Evolutionary conservation across 2,329 filamentous ascomycete genomes (phyloP).

Genomic region (Paecilomyces fulvus): DNA sequence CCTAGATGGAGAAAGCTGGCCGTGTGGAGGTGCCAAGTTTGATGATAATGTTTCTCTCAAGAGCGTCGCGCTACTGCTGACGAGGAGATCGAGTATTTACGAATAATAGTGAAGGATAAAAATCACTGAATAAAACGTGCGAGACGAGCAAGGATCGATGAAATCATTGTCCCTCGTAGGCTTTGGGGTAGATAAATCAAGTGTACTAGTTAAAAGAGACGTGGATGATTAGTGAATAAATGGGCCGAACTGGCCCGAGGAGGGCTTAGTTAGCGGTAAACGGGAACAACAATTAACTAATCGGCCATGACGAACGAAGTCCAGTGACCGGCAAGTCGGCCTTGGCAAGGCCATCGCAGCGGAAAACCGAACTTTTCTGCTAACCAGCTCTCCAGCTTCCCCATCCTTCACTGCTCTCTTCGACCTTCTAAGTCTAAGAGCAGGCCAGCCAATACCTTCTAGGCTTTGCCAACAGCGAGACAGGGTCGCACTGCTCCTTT

Average conservation of each 20-base stretch:
- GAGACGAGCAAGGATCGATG: conserved; percentile 1
- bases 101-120: neutral
- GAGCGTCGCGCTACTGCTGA: neutral
- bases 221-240: neutral
- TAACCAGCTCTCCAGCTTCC: conserved; percentile 14
- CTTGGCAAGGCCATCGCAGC: conserved; percentile 6
- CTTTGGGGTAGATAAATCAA: conserved; percentile 4
- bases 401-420: neutral
- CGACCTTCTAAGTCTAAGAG: conserved; percentile 9
- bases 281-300: conserved; percentile 2
- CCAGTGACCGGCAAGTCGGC: conserved; percentile 14
- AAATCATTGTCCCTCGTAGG: neutral
- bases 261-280: neutral
- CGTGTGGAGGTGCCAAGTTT: neutral
- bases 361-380: conserved; percentile 28
- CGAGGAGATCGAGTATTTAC: neutral
- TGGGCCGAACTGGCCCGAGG: neutral
- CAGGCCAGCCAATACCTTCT: conserved; percentile 10
- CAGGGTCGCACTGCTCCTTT: conserved; percentile 13
- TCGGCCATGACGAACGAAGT: conserved; percentile 9
- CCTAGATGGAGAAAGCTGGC: neutral
- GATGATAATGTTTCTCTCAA: neutral
- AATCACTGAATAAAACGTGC: neutral
- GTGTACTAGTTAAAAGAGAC: neutral
- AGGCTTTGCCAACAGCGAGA: conserved; percentile 10